Conservation (phyloP, 1,284 basidiomycete genomes). For the Heterobasidion irregulare region DNA sequence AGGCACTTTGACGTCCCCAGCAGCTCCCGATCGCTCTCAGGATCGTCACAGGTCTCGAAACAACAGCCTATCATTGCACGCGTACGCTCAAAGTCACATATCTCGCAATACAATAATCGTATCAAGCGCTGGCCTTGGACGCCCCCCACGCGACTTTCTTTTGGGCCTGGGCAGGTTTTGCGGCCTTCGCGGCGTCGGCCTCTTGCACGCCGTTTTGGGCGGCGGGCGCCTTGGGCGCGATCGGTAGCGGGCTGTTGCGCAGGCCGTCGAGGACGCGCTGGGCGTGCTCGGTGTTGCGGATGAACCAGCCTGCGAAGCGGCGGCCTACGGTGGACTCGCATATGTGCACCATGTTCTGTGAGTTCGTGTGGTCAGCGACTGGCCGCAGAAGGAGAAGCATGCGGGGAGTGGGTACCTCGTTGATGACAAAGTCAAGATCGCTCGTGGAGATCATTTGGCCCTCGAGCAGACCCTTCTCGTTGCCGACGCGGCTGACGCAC, state of each 20-base stretch:
- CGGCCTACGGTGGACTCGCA: conserved; percentile 89
- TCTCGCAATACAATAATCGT: no score
- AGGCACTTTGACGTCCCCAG: no score
- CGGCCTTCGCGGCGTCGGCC: conserved; percentile 11
- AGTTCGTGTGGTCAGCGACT: background rate
- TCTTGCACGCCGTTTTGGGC: background rate
- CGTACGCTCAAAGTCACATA: no score
- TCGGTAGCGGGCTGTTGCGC: conserved; percentile 58
- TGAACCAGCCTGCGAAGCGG: conserved; percentile 94
- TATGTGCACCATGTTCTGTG: conserved; percentile 90
- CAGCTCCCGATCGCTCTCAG: no score
- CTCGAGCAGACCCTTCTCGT: conserved; percentile 63
- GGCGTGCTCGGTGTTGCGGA: conserved; percentile 87
- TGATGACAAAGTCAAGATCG: conserved; percentile 93
- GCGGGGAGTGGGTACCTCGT: conserved; percentile 53
- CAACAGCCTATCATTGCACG: background rate
- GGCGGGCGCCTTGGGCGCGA: conserved; percentile 10
- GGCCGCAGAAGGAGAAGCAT: background rate
- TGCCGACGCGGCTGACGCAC: conserved; percentile 51
- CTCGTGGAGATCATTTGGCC: conserved; percentile 86
- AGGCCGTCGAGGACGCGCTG: conserved; percentile 79
- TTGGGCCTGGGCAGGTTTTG: conserved; percentile 5
- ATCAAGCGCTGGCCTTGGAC: background rate
- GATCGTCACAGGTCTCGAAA: no score
- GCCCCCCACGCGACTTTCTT: conserved; percentile 24